These are phyloP conservation scores for Metroxylon sagu DNA, from an alignment of 176 grass and related monocot genomes.

Conservation along the genomic window DNA sequence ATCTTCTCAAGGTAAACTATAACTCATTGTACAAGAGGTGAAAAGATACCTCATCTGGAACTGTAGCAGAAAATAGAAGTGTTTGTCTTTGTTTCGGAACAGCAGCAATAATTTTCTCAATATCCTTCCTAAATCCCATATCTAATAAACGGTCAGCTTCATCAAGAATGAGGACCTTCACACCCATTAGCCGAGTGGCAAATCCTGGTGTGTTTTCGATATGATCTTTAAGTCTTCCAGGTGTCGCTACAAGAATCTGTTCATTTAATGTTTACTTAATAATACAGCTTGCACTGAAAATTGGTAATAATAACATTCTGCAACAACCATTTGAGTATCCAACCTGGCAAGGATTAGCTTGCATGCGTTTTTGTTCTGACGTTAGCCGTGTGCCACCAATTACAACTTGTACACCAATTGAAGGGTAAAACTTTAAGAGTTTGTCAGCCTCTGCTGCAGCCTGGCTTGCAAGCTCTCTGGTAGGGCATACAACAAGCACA, in stretches of 20 bases:
- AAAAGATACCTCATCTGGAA: constrained; percentile 65
- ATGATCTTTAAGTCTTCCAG: constrained; percentile 90
- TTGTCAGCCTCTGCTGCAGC: constrained; percentile 78
- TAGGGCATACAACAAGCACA: constrained; percentile 78
- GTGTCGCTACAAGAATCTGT: constrained; percentile 91
- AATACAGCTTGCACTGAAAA: too few species aligned
- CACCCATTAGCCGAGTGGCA: constrained; percentile 54
- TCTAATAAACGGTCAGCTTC: constrained; percentile 93
- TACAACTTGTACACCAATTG: constrained; percentile 71
- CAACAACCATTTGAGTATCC: constrained; percentile 4
- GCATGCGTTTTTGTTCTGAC: constrained; percentile 71
- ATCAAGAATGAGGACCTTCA: constrained; percentile 91
- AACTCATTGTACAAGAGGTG: too few species aligned
- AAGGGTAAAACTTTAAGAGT: constrained; percentile 79
- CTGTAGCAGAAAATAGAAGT: constrained; percentile 91
- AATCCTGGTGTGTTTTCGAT: constrained; percentile 92
- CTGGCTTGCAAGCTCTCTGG: constrained; percentile 86
- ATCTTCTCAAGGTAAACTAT: too few species aligned
- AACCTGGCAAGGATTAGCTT: constrained; percentile 77
- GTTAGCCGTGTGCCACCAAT: constrained; percentile 76
- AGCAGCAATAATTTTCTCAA: constrained; percentile 68
- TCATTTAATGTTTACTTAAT: not conserved
- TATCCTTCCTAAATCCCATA: constrained; percentile 69
- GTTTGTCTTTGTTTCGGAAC: constrained; percentile 88
- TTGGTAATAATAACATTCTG: not conserved